phyloP scores from a whole-genome alignment of 441 rosid species.

The Lepidium campestre region DNA sequence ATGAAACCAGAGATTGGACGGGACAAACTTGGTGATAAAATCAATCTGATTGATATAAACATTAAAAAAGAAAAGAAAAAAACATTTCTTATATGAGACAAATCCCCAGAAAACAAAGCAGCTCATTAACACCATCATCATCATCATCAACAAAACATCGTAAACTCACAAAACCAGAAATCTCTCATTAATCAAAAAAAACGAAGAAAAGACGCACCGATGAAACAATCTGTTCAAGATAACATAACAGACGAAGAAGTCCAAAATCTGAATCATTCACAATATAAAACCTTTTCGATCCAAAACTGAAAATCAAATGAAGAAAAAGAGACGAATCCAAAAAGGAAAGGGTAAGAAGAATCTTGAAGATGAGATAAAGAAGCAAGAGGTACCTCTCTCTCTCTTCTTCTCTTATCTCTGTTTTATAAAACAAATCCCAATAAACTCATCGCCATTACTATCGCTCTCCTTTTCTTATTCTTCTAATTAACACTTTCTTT shows the following conservation, averaged over 20 bases:
- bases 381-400: constrained; percentile 2
- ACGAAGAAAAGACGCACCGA: constrained; percentile 37
- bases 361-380: not conserved
- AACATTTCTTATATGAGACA: not conserved
- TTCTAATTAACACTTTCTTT: constrained; percentile 9
- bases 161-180: not conserved
- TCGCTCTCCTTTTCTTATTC: not conserved
- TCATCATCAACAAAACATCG: not conserved
- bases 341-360: not conserved
- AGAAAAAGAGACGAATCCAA: not conserved
- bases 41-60: constrained; percentile 1
- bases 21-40: not conserved
- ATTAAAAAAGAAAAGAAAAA: not conserved
- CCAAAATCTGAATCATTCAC: constrained; percentile 13
- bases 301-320: not conserved
- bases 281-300: constrained; percentile 5
- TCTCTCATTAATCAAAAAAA: not conserved
- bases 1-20: not conserved
- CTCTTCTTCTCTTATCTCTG: constrained; percentile 23
- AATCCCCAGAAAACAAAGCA: not conserved
- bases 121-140: not conserved
- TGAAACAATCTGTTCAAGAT: constrained; percentile 19
- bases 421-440: constrained; percentile 26
- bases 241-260: not conserved
- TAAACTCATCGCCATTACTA: constrained; percentile 24